Conservation (phyloP, 768 basidiomycete genomes). For the Crassisporium funariophilum region DNA sequence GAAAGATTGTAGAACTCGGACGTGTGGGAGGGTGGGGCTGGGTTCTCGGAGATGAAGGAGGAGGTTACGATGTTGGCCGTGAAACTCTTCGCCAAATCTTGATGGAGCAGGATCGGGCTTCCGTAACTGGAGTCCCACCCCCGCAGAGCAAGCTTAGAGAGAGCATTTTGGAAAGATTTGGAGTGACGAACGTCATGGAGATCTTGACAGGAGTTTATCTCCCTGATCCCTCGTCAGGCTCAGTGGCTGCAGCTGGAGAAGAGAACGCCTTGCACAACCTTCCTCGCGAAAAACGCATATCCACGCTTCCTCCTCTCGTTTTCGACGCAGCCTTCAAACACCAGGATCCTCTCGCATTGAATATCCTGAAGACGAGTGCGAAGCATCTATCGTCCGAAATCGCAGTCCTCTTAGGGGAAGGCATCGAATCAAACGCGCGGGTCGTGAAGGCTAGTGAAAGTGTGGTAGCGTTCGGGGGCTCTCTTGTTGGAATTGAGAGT, state of each 20-base stretch:
- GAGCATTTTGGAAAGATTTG: slow-evolving; percentile 57
- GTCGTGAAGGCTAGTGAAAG: slow-evolving; percentile 54
- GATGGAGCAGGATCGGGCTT: slow-evolving; percentile 52
- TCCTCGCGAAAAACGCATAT: slow-evolving; percentile 72
- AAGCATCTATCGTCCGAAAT: slow-evolving; percentile 61
- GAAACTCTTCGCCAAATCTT: slow-evolving; percentile 74
- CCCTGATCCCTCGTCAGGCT: slow-evolving; percentile 49
- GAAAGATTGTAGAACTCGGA: slow-evolving; percentile 59
- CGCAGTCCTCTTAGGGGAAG: slow-evolving; percentile 50
- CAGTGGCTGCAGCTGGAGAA: slow-evolving; percentile 4
- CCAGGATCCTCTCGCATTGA: slow-evolving; percentile 63
- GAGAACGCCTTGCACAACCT: slow-evolving; percentile 30
- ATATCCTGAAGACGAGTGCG: slow-evolving; percentile 56
- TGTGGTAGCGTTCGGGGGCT: slow-evolving; percentile 80
- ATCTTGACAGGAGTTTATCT: slow-evolving; percentile 65
- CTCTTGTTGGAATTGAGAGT: slow-evolving; percentile 60
- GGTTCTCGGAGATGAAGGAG: slow-evolving; percentile 84
- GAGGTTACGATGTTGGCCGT: slow-evolving; percentile 78
- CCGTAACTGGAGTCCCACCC: slow-evolving; percentile 34
- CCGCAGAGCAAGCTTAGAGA: slow-evolving; percentile 43
- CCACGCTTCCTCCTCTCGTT: slow-evolving; percentile 73
- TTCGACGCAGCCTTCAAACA: slow-evolving; percentile 76
- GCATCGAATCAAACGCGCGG: slow-evolving; percentile 28
- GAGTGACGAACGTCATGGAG: slow-evolving; percentile 58
- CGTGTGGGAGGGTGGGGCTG: slow-evolving; percentile 83